These are phyloP conservation scores for Penicillium daleae DNA, from an alignment of 495 filamentous ascomycete genomes.

Conservation along the genomic window DNA sequence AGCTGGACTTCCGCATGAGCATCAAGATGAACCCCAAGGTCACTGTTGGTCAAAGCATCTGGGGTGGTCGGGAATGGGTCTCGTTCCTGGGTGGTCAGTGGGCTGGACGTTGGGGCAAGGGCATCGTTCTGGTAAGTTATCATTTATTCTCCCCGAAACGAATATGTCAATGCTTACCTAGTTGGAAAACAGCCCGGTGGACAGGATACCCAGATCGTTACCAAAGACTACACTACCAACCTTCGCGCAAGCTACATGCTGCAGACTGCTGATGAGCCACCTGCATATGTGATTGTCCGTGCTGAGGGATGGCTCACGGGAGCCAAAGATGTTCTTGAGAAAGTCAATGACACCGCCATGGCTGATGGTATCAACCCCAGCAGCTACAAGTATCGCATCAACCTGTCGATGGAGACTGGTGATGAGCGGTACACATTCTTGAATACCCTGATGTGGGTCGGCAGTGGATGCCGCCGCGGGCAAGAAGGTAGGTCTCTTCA, in stretches of 20 bases:
- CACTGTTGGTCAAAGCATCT: slow-evolving; percentile 54
- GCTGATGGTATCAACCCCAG: slow-evolving; percentile 59
- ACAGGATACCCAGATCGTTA: slow-evolving; percentile 61
- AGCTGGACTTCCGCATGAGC: slow-evolving; percentile 66
- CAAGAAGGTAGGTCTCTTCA: slow-evolving; percentile 50
- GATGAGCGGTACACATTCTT: slow-evolving; percentile 65
- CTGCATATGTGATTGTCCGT: slow-evolving; percentile 62
- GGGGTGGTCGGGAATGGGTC: slow-evolving; percentile 62
- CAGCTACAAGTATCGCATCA: slow-evolving; percentile 60
- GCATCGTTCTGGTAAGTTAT: slow-evolving; percentile 57
- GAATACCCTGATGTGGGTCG: slow-evolving; percentile 66
- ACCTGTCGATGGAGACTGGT: slow-evolving; percentile 62
- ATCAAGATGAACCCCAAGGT: slow-evolving; percentile 63
- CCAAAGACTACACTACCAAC: slow-evolving; percentile 57
- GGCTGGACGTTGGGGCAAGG: slow-evolving; percentile 64
- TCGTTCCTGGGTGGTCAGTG: slow-evolving; percentile 61
- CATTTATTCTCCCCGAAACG: neutral
- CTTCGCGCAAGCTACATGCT: slow-evolving; percentile 58
- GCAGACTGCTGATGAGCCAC: slow-evolving; percentile 61
- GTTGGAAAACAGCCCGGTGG: slow-evolving; percentile 55
- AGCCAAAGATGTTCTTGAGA: slow-evolving; percentile 60
- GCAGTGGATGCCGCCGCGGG: slow-evolving; percentile 60
- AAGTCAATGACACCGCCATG: slow-evolving; percentile 54
- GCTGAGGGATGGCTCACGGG: slow-evolving; percentile 61
- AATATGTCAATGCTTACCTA: slow-evolving; percentile 8